A percentile compares a stretch with the other conserved stretches of the same genome.
Evolutionary conservation across 257 asterid genomes (phyloP).

Genomic region (Leptodermis oblonga): DNA sequence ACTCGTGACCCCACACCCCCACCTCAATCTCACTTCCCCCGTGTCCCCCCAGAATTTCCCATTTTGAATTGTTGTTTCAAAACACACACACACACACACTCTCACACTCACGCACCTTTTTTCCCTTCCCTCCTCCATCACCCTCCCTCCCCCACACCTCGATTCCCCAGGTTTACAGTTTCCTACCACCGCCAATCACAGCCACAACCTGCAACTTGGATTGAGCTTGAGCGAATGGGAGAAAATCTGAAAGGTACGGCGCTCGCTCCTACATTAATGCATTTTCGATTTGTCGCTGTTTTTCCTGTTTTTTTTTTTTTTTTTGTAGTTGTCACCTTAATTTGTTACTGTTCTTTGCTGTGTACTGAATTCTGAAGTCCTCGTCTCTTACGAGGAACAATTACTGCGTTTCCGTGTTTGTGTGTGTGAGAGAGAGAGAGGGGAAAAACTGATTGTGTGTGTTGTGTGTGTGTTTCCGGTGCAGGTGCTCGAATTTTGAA

Average conservation of each 20-base stretch:
- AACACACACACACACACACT: constrained; percentile 11
- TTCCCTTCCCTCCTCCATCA: background rate
- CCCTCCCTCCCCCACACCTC: background rate
- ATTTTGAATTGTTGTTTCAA: constrained; percentile 50
- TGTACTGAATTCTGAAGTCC: background rate
- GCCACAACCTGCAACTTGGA: background rate
- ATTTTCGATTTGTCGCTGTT: constrained; percentile 18
- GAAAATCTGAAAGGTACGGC: constrained; percentile 12
- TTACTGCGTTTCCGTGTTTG: background rate
- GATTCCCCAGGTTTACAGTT: background rate
- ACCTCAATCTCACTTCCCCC: constrained; percentile 9
- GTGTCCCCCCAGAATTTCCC: constrained; percentile 3
- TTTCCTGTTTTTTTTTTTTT: constrained; percentile 3
- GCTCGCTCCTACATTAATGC: constrained; percentile 26
- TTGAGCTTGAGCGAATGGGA: no score
- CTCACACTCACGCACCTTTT: background rate
- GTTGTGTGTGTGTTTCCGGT: background rate
- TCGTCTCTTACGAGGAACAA: constrained; percentile 21
- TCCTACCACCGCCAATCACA: background rate
- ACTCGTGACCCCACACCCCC: background rate
- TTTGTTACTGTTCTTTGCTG: background rate
- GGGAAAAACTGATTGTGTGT: background rate
- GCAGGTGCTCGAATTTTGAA: constrained; percentile 7
- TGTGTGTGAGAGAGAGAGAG: constrained; percentile 2
- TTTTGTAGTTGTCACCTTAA: background rate